Conservation (phyloP, 495 filamentous ascomycete species). For the Aspergillus coremiiformis region DNA sequence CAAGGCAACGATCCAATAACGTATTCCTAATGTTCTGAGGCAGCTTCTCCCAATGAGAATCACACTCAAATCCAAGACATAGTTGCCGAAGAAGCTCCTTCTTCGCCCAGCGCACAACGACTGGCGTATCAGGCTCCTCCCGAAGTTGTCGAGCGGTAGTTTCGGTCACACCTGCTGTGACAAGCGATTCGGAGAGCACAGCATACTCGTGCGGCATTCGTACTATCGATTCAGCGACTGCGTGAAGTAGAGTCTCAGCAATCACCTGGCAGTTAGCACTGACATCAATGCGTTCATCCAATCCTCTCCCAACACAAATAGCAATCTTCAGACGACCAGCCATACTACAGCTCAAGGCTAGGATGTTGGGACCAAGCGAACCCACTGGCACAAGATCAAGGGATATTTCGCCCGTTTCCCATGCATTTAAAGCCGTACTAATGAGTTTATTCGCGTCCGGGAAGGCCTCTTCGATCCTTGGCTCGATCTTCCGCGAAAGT, state of each 20-base stretch:
- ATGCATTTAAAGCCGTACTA: conserved; percentile 28
- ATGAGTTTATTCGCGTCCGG: conserved; percentile 36
- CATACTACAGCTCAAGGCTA: conserved; percentile 40
- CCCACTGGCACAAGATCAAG: conserved; percentile 41
- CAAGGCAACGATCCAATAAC: conserved; percentile 34
- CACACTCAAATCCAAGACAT: conserved; percentile 36
- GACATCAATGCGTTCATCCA: conserved; percentile 34
- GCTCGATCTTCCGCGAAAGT: conserved; percentile 26
- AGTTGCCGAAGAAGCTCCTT: conserved; percentile 37
- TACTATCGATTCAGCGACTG: conserved; percentile 42
- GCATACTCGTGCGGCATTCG: conserved; percentile 46
- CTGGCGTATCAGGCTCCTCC: conserved; percentile 26
- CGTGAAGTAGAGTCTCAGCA: conserved; percentile 50
- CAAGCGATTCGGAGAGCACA: conserved; percentile 38
- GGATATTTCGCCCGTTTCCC: conserved; percentile 37
- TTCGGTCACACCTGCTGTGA: conserved; percentile 33
- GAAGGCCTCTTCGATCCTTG: conserved; percentile 39
- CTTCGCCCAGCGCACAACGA: conserved; percentile 35
- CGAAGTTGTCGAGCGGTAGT: conserved; percentile 32
- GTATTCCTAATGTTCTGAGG: conserved; percentile 28
- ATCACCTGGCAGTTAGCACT: conserved; percentile 42
- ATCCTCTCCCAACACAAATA: conserved; percentile 34
- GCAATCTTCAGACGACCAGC: conserved; percentile 31
- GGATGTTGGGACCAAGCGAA: conserved; percentile 35
- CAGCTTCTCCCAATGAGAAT: conserved; percentile 38